Evolutionary conservation across 306 rosid genomes (phyloP).

Genomic region (Vigna trinervia): DNA sequence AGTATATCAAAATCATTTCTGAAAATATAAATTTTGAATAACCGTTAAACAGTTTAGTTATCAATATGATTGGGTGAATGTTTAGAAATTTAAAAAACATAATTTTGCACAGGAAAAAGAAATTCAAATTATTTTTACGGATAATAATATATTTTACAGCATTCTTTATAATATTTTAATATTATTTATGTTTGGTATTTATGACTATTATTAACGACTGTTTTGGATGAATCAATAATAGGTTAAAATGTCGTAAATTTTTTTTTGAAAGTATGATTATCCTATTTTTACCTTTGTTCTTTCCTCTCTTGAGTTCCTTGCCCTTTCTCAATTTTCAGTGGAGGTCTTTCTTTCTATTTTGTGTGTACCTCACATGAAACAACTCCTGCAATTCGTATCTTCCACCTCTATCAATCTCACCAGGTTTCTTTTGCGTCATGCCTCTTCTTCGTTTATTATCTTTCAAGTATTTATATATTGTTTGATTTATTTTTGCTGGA

Average conservation of each 20-base stretch:
- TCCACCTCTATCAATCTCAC: conserved; percentile 43
- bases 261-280: no score
- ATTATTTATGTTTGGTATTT: no score
- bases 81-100: no score
- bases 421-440: conserved; percentile 52
- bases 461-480: neutral
- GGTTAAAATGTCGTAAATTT: no score
- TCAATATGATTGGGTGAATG: no score
- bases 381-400: conserved; percentile 56
- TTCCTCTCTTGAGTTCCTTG: neutral
- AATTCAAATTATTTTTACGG: neutral
- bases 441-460: conserved; percentile 7
- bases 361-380: conserved; percentile 53
- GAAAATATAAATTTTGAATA: no score
- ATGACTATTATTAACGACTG: no score
- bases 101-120: neutral
- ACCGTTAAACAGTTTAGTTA: no score
- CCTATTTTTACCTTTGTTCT: neutral
- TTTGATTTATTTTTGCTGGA: neutral
- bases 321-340: conserved; percentile 11
- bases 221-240: no score
- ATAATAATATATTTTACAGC: no score
- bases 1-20: no score
- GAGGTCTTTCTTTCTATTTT: conserved; percentile 37
- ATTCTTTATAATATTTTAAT: no score